These are phyloP conservation scores for Choiromyces venosus DNA, from an alignment of 495 filamentous ascomycete species.

Conservation along the genomic window DNA sequence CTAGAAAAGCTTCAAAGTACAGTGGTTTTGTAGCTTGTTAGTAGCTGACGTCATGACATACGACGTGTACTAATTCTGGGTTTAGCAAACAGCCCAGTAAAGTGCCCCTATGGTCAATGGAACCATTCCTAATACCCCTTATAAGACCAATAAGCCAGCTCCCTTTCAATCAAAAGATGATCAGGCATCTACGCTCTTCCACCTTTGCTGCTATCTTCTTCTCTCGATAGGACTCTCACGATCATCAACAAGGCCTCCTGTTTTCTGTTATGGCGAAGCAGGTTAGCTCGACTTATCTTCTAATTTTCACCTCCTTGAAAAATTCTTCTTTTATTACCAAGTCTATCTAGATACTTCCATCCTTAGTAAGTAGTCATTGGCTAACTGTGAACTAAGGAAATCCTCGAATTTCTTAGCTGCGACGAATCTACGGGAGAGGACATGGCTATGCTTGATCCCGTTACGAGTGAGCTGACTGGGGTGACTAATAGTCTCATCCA, in stretches of 20 bases:
- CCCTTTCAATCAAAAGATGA: background rate
- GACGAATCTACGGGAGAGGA: background rate
- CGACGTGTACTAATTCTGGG: background rate
- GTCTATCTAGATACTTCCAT: background rate
- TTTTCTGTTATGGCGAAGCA: background rate
- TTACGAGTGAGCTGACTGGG: background rate
- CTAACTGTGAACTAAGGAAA: background rate
- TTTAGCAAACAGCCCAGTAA: background rate
- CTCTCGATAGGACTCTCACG: background rate
- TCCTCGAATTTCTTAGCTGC: background rate
- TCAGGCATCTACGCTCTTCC: background rate
- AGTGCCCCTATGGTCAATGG: background rate
- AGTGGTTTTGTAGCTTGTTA: background rate
- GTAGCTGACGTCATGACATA: background rate
- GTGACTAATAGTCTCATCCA: background rate
- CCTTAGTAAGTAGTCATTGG: background rate
- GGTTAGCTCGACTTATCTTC: background rate
- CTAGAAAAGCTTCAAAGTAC: background rate
- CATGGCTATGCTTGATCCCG: background rate
- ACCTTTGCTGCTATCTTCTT: background rate
- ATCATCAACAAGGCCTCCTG: background rate
- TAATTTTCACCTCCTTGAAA: background rate
- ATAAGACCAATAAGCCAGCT: background rate
- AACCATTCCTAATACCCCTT: background rate
- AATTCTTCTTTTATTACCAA: background rate